Base-by-base conservation (phyloP, 495 filamentous ascomycete genomes). In the Cenococcum geophilum region DNA sequence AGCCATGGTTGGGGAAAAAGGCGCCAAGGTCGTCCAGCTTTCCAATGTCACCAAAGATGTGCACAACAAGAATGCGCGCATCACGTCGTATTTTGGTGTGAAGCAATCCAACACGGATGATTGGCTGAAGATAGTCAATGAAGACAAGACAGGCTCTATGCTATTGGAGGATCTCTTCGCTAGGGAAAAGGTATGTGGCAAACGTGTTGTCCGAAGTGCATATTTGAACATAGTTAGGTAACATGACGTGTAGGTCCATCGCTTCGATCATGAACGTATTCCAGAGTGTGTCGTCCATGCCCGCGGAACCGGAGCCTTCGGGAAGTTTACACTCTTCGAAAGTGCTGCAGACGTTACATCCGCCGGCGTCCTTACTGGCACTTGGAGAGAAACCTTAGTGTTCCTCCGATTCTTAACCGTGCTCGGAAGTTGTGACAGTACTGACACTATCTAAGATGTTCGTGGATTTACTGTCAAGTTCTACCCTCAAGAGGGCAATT, bases 211-310 rank as follows among this genome's bases (percentile, higher is more conserved):
- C 37, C 18, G 2, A 20, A 43, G 10, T 54, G 16, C 8, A 16
- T 8, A 12, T 54, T 11, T 12, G 16, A n/a, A 20, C 4, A 22
- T 25, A 55, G 36, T 32, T n/a, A 55, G 35, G 25, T 59, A 25
- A 57, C 32, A 45, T 14, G 11, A 11, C 49, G 14, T n/a, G n/a
- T 56, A 91, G 88, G 89, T 91, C 49, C 82, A 84, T 70, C 81
- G 84, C 59, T 92, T 95, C 69, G 89, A 93, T 67, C 89, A 93
- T 64, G 89, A 95, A 72, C 82, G 90, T 55, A 92, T 93, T 55
- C 90, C 90, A 2, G 90, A 95, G 74, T 80, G 91, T 55, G 90
- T 95, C 14, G 89, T 96, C 5, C 91, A 96, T 69, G 91, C 91
- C 27, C 87, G 91, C 35, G 91, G 90, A 21, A 76, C 82, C 14